Evolutionary conservation across 2,329 filamentous ascomycete species (phyloP), one percentile per base, ranked within the genome.

Genomic region (Tolypocladium ophioglossoides): DNA sequence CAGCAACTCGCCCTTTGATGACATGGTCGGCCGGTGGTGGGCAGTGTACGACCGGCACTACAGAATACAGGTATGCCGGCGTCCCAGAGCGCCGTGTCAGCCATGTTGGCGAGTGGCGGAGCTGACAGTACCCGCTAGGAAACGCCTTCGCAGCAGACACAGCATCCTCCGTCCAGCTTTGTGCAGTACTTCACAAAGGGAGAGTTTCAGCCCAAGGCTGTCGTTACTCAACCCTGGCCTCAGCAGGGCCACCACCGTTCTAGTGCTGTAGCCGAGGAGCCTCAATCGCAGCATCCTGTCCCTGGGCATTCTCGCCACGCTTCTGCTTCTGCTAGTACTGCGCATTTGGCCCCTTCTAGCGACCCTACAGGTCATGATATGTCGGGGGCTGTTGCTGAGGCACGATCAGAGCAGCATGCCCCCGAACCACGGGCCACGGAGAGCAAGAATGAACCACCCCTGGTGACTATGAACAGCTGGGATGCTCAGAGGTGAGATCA

Each of bases 1-100:
- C 50, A 80, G 80, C 35, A 72, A 74, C 49, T 78, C 78, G 2
- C 84, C 87, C 0, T 95, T 91, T 67, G 85, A 89, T 65, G 87
- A 96, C 71, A 85, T 97, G 74, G 73, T 91, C 44, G 86, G 84
- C 56, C 82, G 84, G 64, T 99, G 94, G 94, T 99, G 92, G 92
- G 83, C 90, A 47, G 87, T 95, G 44, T 95, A 95, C 67, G 92
- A 97, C 71, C 79, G 82, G 58, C 91, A 97, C 73, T 91, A 95
- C 67, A 78, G 80, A 59, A 67, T 68, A 62, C 64, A 74, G 58
- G 80, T 83, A 67, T 57, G 74, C 69, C 35, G 20, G 32, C 20
- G 9, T 32, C 27, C 44, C 4, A 4, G 9, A 12, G 8, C 18
- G 27, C 27, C 18, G 10, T 9, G 24, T n/a, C 16, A 30, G 4